Evolutionary conservation across 2,329 filamentous ascomycete genomes (phyloP).

Genomic region (Nothopassalora personata): DNA sequence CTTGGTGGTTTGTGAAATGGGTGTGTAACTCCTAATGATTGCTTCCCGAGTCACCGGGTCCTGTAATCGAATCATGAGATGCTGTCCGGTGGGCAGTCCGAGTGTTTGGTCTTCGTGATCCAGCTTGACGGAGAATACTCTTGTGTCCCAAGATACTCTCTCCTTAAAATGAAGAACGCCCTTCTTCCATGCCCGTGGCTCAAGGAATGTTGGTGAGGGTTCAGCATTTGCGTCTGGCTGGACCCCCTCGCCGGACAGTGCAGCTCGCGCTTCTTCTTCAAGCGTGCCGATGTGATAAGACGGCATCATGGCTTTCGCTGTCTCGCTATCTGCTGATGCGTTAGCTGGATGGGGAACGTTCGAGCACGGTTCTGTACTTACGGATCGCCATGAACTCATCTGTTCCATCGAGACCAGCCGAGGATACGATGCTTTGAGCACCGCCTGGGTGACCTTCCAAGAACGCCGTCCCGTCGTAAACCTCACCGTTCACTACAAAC

Average conservation of each 20-base stretch:
- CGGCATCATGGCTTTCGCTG: constrained; percentile 84
- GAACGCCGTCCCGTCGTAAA: constrained; percentile 80
- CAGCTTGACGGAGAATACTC: constrained; percentile 74
- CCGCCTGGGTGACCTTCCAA: constrained; percentile 80
- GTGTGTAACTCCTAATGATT: constrained; percentile 83
- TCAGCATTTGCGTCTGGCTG: constrained; percentile 38
- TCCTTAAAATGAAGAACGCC: constrained; percentile 63
- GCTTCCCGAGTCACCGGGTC: constrained; percentile 65
- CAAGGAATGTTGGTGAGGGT: constrained; percentile 61
- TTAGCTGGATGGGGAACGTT: not conserved
- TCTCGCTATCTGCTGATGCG: constrained; percentile 70
- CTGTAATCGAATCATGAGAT: constrained; percentile 75
- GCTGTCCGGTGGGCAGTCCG: constrained; percentile 78
- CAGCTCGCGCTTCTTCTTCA: constrained; percentile 52
- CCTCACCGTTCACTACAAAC: constrained; percentile 84
- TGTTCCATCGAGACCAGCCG: constrained; percentile 73
- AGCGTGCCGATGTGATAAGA: constrained; percentile 78
- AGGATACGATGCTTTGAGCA: constrained; percentile 74
- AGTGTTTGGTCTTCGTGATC: constrained; percentile 64
- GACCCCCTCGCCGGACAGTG: constrained; percentile 45
- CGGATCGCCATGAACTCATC: constrained; percentile 92
- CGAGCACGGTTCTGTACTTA: constrained; percentile 44
- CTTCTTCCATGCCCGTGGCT: constrained; percentile 67
- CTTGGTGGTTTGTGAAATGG: constrained; percentile 61
- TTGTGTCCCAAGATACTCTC: constrained; percentile 69